These are phyloP conservation scores for Bisporella sp. DNA, from an alignment of 2,329 filamentous ascomycete species.

Conservation along the genomic window DNA sequence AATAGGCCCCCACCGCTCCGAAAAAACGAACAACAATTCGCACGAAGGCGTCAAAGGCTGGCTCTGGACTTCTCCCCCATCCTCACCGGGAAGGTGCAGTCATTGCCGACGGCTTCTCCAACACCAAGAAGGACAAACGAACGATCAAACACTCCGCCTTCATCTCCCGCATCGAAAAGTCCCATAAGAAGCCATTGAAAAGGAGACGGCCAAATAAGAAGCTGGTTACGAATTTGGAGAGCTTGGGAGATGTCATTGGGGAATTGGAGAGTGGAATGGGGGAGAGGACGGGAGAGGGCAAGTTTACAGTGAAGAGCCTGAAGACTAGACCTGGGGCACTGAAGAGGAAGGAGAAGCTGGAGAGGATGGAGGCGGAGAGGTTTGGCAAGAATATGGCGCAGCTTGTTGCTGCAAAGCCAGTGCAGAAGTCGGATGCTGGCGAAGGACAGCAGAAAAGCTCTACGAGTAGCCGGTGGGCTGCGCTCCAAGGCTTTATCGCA, in stretches of 20 bases:
- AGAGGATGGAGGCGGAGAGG: conserved; percentile 72
- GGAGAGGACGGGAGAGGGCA: conserved; percentile 43
- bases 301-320: conserved; percentile 67
- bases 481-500: conserved; percentile 71
- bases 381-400: conserved; percentile 80
- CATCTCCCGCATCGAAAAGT: conserved; percentile 67
- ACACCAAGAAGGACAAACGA: conserved; percentile 77
- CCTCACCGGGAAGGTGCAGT: conserved; percentile 39
- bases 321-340: conserved; percentile 70
- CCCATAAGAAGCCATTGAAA: conserved; percentile 46
- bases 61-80: conserved; percentile 28
- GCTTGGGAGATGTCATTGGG: conserved; percentile 74
- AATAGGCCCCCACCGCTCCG: conserved; percentile 36
- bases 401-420: conserved; percentile 34
- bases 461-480: conserved; percentile 65
- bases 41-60: conserved; percentile 46
- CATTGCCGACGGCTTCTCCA: conserved; percentile 52
- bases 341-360: conserved; percentile 75
- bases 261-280: conserved; percentile 34
- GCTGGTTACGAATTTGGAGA: conserved; percentile 66
- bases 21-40: conserved; percentile 51
- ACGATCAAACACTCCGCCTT: conserved; percentile 76
- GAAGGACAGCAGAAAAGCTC: conserved; percentile 7
- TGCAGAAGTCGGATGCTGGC: conserved; percentile 9
- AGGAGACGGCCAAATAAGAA: conserved; percentile 68